Evolutionary conservation across 106 monocot genomes (phyloP).

Genomic region (Apostasia shenzhenica): DNA sequence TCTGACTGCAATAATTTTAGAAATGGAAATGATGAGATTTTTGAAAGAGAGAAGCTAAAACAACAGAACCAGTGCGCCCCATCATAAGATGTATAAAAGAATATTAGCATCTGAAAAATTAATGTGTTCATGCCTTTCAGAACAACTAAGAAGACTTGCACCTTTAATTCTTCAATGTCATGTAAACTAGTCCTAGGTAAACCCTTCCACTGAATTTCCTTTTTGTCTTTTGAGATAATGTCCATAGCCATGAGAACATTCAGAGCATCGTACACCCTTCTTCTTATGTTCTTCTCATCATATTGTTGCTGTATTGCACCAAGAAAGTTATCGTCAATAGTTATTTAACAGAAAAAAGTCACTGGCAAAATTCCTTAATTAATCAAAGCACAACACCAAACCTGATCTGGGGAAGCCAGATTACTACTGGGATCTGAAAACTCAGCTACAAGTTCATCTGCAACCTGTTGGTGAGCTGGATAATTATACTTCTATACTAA

Average conservation of each 20-base stretch:
- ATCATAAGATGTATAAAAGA: neutral
- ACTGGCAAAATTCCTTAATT: neutral
- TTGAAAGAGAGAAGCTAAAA: neutral
- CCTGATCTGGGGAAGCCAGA: conserved; percentile 67
- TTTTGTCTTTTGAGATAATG: conserved; percentile 93
- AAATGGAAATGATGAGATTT: neutral
- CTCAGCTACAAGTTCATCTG: conserved; percentile 94
- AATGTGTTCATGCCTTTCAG: too few species aligned
- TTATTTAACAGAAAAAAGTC: neutral
- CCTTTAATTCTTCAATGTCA: conserved; percentile 91
- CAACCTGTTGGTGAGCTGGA: conserved; percentile 42
- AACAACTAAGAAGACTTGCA: conserved; percentile 8
- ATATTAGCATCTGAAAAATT: too few species aligned
- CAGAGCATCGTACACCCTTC: conserved; percentile 91
- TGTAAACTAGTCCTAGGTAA: conserved; percentile 79
- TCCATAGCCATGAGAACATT: conserved; percentile 98
- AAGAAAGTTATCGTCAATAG: neutral
- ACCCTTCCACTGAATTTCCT: conserved; percentile 96
- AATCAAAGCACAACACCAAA: conserved; percentile 3
- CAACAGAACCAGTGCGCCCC: neutral
- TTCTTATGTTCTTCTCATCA: conserved; percentile 92
- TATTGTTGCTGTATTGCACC: conserved; percentile 66
- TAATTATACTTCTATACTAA: too few species aligned
- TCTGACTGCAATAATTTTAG: conserved; percentile 40
- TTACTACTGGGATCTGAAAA: conserved; percentile 65